Evolutionary conservation across 2,329 filamentous ascomycete genomes (phyloP).

Genomic region (Colletotrichum nymphaeae): DNA sequence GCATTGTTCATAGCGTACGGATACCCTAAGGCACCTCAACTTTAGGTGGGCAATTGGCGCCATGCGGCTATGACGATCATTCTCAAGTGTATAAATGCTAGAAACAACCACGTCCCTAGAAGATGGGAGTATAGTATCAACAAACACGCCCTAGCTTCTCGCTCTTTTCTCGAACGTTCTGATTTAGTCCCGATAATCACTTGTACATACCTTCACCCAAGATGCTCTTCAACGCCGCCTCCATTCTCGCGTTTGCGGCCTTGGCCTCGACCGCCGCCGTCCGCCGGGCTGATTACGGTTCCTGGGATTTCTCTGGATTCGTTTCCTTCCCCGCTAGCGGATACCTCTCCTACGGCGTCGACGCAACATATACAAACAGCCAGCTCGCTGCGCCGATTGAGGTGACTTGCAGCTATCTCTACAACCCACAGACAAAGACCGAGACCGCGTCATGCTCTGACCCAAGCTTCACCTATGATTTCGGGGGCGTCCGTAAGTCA

Average conservation of each 20-base stretch:
- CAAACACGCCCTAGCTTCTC: not conserved
- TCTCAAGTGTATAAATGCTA: not conserved
- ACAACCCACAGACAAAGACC: constrained; percentile 4
- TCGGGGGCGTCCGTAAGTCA: constrained; percentile 10
- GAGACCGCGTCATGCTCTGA: constrained; percentile 14
- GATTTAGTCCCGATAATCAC: not conserved
- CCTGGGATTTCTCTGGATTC: constrained; percentile 20
- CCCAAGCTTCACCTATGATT: constrained; percentile 20
- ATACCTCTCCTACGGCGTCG: constrained; percentile 11
- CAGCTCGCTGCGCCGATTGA: constrained; percentile 1
- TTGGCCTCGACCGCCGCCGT: not conserved
- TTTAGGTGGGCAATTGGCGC: not conserved
- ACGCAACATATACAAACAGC: constrained; percentile 7
- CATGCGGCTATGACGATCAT: not conserved
- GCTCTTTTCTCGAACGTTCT: no score
- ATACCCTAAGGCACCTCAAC: no score
- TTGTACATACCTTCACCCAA: not conserved
- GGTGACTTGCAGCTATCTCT: constrained; percentile 18
- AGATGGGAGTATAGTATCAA: not conserved
- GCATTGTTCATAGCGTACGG: not conserved
- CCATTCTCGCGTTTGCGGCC: not conserved
- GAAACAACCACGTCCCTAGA: not conserved
- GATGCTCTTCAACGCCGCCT: not conserved
- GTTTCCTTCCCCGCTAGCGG: constrained; percentile 6
- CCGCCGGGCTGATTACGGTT: constrained; percentile 9